Evolutionary conservation across 2,329 filamentous ascomycete species (phyloP), one percentile per base, ranked within the genome.

Genomic region (Fusarium sp.): DNA sequence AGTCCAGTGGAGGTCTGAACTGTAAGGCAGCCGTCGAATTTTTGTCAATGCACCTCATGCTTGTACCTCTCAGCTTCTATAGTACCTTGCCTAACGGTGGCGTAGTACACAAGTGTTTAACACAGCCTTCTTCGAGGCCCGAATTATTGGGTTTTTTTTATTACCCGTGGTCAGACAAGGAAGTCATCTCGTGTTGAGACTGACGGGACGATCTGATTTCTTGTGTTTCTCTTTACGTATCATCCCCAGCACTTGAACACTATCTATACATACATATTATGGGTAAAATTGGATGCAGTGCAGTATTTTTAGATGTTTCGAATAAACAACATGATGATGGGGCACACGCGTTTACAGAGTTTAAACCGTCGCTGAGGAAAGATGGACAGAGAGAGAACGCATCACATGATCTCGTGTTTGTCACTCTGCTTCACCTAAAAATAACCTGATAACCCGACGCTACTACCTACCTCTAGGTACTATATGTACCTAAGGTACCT

Each of bases 401-500:
- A 47, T 73, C 78, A 79, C 78, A 69, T 79, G 78, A 79, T 73
- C 78, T 79, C 78, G 78, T 79, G 78, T 79, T 75, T 67, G 48
- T 47, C 30, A 22, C 50, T 41, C 44, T 61, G 15, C n/a, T 39
- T 28, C 26, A 55, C 47, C 76, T 78, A 78, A 77, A 77, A 77
- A 77, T 77, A 77, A 57, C 60, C 36, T 22, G n/a, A n/a, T n/a
- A n/a, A n/a, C n/a, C n/a, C n/a, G n/a, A n/a, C n/a, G n/a, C n/a
- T n/a, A n/a, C n/a, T n/a, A n/a, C n/a, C n/a, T n/a, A n/a, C n/a
- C n/a, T n/a, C n/a, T n/a, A n/a, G n/a, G n/a, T n/a, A n/a, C n/a
- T n/a, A n/a, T n/a, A n/a, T n/a, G n/a, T n/a, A n/a, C n/a, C n/a
- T n/a, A n/a, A n/a, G n/a, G n/a, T n/a, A n/a, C 56, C 54, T 20